A percentile compares a stretch with the other conserved stretches of the same genome.
Conservation (phyloP, 805 yeast genomes). For the Starmerella sirachaensis region DNA sequence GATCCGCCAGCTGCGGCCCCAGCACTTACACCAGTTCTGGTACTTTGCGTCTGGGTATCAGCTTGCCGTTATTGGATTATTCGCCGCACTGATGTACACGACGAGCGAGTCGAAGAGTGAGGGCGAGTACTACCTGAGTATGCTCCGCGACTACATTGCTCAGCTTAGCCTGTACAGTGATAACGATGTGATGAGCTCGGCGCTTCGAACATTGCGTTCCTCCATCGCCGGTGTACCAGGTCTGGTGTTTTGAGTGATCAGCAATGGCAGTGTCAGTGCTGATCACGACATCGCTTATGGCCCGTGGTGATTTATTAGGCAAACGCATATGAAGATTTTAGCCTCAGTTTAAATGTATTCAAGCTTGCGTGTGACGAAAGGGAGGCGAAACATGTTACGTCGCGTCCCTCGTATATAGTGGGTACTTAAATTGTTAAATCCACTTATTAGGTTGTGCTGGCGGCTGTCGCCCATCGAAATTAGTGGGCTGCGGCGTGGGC, state of each 20-base stretch:
- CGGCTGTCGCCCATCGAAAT: no score
- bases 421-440: no score
- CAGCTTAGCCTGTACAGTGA: slow-evolving; percentile 60
- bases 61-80: slow-evolving; percentile 72
- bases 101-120: slow-evolving; percentile 50
- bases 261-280: no score
- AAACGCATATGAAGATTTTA: no score
- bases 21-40: slow-evolving; percentile 84
- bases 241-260: slow-evolving; percentile 9
- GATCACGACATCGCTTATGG: no score
- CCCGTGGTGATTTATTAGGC: no score
- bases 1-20: slow-evolving; percentile 60
- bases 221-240: slow-evolving; percentile 61
- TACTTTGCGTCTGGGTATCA: slow-evolving; percentile 70
- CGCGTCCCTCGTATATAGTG: no score
- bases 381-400: no score
- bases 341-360: no score
- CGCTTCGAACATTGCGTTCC: slow-evolving; percentile 58
- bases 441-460: no score
- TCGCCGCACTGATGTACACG: slow-evolving; percentile 68
- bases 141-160: slow-evolving; percentile 66
- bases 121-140: slow-evolving; percentile 49
- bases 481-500: no score
- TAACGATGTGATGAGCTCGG: slow-evolving; percentile 65
- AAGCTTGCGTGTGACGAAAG: no score